Percentiles rank a stretch among this genome's conserved stretches.
Conservation (phyloP, 2,329 filamentous ascomycete genomes). For the Curvularia sp. region DNA sequence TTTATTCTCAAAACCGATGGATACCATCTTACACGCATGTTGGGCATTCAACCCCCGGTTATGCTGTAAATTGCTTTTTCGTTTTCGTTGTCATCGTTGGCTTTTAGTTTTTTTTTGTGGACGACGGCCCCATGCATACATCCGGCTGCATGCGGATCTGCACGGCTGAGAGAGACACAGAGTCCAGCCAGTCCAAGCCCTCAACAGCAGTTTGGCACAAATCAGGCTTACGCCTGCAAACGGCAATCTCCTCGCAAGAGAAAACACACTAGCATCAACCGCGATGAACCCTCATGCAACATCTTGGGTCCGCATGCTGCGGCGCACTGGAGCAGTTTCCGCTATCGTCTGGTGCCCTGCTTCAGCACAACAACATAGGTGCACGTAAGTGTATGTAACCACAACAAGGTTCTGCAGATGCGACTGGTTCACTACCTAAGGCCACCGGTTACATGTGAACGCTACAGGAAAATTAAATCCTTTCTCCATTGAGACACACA, state of each 20-base stretch:
- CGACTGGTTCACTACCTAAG: neutral
- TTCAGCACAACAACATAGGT: constrained; percentile 8
- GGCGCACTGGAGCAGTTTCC: neutral
- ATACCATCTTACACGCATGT: constrained; percentile 2
- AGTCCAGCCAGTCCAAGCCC: neutral
- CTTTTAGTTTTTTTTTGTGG: neutral
- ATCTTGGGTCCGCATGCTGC: constrained; percentile 4
- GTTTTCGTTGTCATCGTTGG: neutral
- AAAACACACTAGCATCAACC: neutral
- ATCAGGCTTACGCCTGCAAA: constrained; percentile 1
- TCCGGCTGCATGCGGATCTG: constrained; percentile 7
- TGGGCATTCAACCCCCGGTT: neutral
- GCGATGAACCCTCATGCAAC: neutral
- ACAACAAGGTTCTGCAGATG: constrained; percentile 7
- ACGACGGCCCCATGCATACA: constrained; percentile 1
- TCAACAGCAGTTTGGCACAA: constrained; percentile 2
- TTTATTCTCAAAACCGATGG: neutral
- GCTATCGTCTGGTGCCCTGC: constrained; percentile 7
- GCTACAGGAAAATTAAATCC: constrained; percentile 1
- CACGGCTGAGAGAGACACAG: neutral
- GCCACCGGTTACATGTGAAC: neutral
- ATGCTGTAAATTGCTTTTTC: neutral
- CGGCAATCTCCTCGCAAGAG: neutral
- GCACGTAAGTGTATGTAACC: neutral
- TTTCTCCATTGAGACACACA: neutral